These are phyloP conservation scores for Antrodiella citrinella DNA, from an alignment of 768 basidiomycete species.

Conservation along the genomic window DNA sequence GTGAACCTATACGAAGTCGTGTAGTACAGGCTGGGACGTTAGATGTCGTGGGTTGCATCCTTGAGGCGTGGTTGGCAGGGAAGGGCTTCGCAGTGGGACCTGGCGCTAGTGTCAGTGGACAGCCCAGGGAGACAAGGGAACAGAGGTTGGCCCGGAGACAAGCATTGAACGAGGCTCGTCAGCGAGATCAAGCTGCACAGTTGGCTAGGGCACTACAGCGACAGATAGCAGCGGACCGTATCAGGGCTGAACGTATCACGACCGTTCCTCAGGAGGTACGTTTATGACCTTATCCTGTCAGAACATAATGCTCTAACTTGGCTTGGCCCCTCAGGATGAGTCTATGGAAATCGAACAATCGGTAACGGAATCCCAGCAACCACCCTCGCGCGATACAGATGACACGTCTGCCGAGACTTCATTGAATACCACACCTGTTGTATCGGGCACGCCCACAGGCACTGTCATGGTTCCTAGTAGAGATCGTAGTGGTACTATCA, in stretches of 20 bases:
- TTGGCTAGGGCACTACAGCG: constrained; percentile 50
- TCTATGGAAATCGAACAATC: constrained; percentile 18
- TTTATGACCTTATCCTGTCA: constrained; percentile 1
- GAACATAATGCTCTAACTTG: not conserved
- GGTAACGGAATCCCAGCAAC: constrained; percentile 13
- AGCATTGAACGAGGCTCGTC: constrained; percentile 46
- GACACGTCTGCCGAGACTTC: constrained; percentile 60
- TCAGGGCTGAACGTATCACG: constrained; percentile 2
- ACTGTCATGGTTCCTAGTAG: constrained; percentile 52
- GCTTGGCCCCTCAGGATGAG: constrained; percentile 21
- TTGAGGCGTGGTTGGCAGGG: constrained; percentile 87
- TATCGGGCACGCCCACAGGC: constrained; percentile 52
- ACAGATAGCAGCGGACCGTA: constrained; percentile 26
- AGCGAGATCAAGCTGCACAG: constrained; percentile 53
- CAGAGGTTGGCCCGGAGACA: constrained; percentile 57
- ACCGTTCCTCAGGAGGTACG: constrained; percentile 9
- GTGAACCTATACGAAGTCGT: constrained; percentile 80
- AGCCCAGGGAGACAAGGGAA: constrained; percentile 69
- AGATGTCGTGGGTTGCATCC: constrained; percentile 87
- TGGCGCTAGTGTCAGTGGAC: constrained; percentile 65
- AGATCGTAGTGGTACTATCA: constrained; percentile 70
- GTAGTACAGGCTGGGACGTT: constrained; percentile 94
- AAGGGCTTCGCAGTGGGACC: constrained; percentile 85
- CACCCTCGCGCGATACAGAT: constrained; percentile 40
- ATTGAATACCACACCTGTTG: constrained; percentile 48